phyloP scores from a whole-genome alignment of 2,329 filamentous ascomycete species.

The Fusarium fujikuroi region DNA sequence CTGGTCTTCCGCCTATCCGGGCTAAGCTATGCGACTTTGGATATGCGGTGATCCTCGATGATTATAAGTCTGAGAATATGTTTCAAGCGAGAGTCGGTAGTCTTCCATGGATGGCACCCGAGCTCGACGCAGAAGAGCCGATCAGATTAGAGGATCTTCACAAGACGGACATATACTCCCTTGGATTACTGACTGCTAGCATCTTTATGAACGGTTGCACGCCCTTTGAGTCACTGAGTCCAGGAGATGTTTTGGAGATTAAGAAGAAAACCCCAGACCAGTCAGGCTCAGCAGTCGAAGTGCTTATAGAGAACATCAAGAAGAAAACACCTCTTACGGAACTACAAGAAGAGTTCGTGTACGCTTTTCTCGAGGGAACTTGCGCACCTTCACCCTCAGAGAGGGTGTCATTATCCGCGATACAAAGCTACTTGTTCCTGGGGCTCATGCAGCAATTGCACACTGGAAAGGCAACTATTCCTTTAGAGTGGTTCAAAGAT shows the following conservation, averaged over 20 bases:
- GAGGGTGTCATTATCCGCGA: neutral
- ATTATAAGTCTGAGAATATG: neutral
- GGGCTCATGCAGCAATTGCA: neutral
- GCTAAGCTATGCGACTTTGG: constrained; percentile 2
- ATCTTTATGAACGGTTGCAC: neutral
- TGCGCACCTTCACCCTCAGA: neutral
- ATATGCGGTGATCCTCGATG: neutral
- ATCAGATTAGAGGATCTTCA: neutral
- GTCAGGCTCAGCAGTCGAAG: neutral
- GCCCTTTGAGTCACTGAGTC: neutral
- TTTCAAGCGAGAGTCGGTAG: neutral
- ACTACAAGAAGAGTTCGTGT: neutral
- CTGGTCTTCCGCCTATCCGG: neutral
- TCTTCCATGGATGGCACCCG: constrained; percentile 1
- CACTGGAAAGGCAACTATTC: neutral
- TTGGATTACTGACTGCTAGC: neutral
- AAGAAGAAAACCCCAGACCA: neutral
- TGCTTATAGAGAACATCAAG: neutral
- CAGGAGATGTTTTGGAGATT: neutral
- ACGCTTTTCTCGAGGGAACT: neutral
- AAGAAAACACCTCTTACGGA: neutral
- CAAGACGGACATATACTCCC: neutral
- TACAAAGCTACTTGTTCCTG: neutral
- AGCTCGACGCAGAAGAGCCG: neutral
- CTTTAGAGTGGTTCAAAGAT: neutral